Conservation (phyloP, 2,329 filamentous ascomycete genomes). For the Cercospora sojina region DNA sequence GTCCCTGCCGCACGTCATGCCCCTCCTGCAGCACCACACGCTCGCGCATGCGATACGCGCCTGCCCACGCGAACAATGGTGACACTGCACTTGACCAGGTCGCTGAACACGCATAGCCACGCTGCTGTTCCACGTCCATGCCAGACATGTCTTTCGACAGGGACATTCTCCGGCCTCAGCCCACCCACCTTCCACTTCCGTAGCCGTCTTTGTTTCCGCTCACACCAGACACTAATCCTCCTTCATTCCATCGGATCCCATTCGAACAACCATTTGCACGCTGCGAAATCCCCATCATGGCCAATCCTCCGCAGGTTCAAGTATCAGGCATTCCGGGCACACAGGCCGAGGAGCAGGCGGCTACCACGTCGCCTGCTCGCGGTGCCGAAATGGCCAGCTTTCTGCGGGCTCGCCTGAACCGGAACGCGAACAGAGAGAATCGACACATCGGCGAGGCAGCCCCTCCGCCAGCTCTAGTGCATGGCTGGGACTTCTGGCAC, state of each 20-base stretch:
- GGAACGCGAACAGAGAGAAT: constrained; percentile 6
- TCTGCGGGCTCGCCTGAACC: constrained; percentile 38
- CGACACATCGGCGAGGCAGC: constrained; percentile 33
- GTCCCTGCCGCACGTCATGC: background rate
- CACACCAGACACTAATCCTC: background rate
- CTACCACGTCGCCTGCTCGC: constrained; percentile 68
- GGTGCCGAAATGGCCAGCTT: constrained; percentile 68
- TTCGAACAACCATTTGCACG: background rate
- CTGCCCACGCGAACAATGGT: background rate
- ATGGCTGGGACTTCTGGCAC: constrained; percentile 55
- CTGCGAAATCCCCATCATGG: constrained; percentile 23
- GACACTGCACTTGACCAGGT: background rate
- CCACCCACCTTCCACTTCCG: background rate
- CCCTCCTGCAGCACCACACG: background rate
- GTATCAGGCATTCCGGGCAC: constrained; percentile 58
- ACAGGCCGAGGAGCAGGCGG: constrained; percentile 59
- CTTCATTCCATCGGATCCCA: background rate
- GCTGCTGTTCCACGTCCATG: background rate
- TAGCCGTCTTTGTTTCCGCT: constrained; percentile 8
- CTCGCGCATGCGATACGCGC: background rate
- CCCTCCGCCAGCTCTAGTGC: constrained; percentile 52
- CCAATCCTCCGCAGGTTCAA: constrained; percentile 28
- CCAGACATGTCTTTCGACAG: constrained; percentile 1
- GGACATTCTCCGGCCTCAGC: background rate
- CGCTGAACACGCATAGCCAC: background rate